phyloP scores from a whole-genome alignment of 352 stramenopile genomes.

The Phytophthora rubi region DNA sequence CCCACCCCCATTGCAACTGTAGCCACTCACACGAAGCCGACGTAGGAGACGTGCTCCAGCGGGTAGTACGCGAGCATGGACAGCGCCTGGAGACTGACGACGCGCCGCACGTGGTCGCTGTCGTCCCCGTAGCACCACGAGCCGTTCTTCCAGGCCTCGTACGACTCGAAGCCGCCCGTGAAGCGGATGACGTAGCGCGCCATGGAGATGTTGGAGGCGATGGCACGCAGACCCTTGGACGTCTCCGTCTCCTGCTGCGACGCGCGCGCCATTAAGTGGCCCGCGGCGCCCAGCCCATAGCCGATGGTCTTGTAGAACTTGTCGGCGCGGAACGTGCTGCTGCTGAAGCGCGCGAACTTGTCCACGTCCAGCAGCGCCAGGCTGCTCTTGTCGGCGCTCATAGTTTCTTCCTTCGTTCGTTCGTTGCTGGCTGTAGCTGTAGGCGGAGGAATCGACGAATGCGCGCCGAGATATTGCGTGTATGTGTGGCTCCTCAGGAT shows the following conservation, averaged over 20 bases:
- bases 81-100: slow-evolving; percentile 75
- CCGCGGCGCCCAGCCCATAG: slow-evolving; percentile 65
- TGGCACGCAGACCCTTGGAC: slow-evolving; percentile 59
- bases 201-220: slow-evolving; percentile 80
- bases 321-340: slow-evolving; percentile 67
- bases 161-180: slow-evolving; percentile 74
- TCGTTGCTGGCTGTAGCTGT: not conserved
- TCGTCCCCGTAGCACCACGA: slow-evolving; percentile 84
- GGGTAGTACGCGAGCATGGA: slow-evolving; percentile 89
- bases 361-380: slow-evolving; percentile 58
- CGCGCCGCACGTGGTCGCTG: slow-evolving; percentile 55
- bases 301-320: slow-evolving; percentile 89
- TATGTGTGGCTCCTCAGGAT: not conserved
- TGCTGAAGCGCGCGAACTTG: slow-evolving; percentile 73
- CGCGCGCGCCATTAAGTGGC: slow-evolving; percentile 58
- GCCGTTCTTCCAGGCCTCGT: slow-evolving; percentile 74
- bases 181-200: slow-evolving; percentile 84
- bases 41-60: slow-evolving; percentile 84
- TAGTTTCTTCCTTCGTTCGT: not conserved
- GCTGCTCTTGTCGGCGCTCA: slow-evolving; percentile 15
- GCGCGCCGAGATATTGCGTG: slow-evolving; percentile 23
- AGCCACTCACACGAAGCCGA: slow-evolving; percentile 76
- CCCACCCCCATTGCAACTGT: not conserved
- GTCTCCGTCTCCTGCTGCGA: slow-evolving; percentile 59
- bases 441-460: slow-evolving; percentile 7